phyloP scores from a whole-genome alignment of 768 basidiomycete genomes.

The Boletus reticulatus region DNA sequence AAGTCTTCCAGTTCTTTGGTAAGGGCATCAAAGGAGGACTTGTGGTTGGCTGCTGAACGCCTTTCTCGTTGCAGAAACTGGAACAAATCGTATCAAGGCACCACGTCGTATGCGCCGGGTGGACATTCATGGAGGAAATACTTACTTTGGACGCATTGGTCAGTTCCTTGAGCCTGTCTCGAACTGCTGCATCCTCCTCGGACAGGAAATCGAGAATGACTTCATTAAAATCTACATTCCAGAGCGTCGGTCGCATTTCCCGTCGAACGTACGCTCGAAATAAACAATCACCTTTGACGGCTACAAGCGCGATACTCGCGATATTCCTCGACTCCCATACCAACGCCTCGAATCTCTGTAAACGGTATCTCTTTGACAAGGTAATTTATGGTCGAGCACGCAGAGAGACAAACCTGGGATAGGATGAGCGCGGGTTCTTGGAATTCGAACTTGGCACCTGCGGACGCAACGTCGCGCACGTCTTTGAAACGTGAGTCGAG shows the following conservation, averaged over 20 bases:
- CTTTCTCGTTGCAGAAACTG: conserved; percentile 15
- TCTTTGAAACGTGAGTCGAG: conserved; percentile 14
- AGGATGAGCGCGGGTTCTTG: conserved; percentile 6
- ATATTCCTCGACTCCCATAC: conserved; percentile 20
- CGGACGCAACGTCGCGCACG: conserved; percentile 7
- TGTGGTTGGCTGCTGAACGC: conserved; percentile 1
- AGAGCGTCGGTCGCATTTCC: no score
- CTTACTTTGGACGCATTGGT: conserved; percentile 8
- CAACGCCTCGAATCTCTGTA: conserved; percentile 12
- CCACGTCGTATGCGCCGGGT: neutral
- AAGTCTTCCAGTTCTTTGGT: conserved; percentile 10
- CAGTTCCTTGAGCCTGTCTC: conserved; percentile 17
- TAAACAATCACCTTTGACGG: conserved; percentile 12
- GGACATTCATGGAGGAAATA: no score
- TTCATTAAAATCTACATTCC: conserved; percentile 18
- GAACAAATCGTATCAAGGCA: neutral
- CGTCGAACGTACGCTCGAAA: neutral
- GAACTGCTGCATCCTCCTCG: neutral
- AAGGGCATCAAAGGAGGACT: conserved; percentile 9
- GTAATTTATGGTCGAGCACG: neutral
- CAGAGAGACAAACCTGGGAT: conserved; percentile 6
- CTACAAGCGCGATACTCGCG: conserved; percentile 13
- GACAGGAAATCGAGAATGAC: conserved; percentile 19
- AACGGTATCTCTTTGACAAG: neutral
- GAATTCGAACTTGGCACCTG: conserved; percentile 4